phyloP scores from a whole-genome alignment of 2,329 filamentous ascomycete genomes.

The Trichoderma atrobrunneum region DNA sequence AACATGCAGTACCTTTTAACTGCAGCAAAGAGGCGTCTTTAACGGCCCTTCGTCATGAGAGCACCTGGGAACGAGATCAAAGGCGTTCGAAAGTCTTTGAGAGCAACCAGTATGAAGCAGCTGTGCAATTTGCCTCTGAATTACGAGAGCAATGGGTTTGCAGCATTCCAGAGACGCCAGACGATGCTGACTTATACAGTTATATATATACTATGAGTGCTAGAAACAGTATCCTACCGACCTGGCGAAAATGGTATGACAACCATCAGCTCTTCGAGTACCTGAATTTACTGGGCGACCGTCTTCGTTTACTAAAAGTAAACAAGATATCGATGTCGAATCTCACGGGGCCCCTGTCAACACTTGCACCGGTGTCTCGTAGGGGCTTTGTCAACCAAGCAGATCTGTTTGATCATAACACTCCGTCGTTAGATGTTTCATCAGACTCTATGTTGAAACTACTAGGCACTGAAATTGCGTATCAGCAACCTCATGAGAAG shows the following conservation, averaged over 20 bases:
- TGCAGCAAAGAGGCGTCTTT: neutral
- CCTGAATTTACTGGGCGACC: neutral
- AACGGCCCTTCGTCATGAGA: neutral
- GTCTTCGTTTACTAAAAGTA: neutral
- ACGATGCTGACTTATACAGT: fast-evolving
- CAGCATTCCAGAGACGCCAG: fast-evolving
- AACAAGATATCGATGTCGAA: neutral
- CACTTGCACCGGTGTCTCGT: neutral
- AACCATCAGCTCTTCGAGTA: neutral
- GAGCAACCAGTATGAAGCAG: neutral
- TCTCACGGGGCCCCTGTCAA: neutral
- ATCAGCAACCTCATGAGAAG: neutral
- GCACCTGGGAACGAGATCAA: neutral
- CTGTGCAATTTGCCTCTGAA: neutral
- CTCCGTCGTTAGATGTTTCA: neutral
- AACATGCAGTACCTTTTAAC: neutral
- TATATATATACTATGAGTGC: neutral
- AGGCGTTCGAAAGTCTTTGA: neutral
- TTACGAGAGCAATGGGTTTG: neutral
- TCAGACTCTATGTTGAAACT: neutral
- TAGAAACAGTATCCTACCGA: neutral
- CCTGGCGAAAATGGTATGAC: neutral
- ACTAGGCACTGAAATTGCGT: neutral
- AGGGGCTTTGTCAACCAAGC: neutral
- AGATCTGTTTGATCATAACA: neutral